phyloP scores from a whole-genome alignment of 441 rosid genomes.

The Mallotus japonicus region DNA sequence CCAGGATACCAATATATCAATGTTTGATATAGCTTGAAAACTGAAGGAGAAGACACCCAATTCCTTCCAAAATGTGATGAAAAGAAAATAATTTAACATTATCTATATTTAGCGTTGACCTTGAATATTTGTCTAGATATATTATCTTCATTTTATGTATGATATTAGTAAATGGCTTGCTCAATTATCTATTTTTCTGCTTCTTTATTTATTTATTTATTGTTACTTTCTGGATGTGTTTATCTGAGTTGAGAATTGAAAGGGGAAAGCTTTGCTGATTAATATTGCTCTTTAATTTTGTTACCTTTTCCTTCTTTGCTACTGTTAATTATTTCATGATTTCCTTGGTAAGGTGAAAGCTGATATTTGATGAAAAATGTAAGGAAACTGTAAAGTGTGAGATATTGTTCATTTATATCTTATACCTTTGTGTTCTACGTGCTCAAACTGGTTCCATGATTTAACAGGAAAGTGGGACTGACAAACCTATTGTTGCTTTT shows the following conservation, averaged over 20 bases:
- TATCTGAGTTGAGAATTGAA: background rate
- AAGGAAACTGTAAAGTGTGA: background rate
- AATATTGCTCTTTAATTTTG: background rate
- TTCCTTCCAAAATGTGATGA: background rate
- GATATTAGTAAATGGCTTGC: background rate
- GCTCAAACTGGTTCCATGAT: constrained; percentile 11
- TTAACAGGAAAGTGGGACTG: constrained; percentile 87
- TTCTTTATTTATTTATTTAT: background rate
- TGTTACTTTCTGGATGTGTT: background rate
- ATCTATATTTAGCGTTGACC: background rate
- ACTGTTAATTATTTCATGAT: background rate
- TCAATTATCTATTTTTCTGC: background rate
- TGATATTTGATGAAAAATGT: constrained; percentile 2
- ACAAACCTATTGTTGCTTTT: constrained; percentile 93
- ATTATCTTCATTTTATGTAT: background rate
- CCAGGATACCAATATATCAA: background rate
- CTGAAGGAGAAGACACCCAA: background rate
- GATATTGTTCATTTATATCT: background rate
- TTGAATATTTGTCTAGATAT: background rate
- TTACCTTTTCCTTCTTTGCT: background rate
- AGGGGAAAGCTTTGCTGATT: background rate
- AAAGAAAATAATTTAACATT: no score
- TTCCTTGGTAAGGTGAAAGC: background rate
- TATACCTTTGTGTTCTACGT: background rate
- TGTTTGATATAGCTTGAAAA: background rate